phyloP scores from a whole-genome alignment of 192 early-diverging fungal species.

The Backusella luteola region DNA sequence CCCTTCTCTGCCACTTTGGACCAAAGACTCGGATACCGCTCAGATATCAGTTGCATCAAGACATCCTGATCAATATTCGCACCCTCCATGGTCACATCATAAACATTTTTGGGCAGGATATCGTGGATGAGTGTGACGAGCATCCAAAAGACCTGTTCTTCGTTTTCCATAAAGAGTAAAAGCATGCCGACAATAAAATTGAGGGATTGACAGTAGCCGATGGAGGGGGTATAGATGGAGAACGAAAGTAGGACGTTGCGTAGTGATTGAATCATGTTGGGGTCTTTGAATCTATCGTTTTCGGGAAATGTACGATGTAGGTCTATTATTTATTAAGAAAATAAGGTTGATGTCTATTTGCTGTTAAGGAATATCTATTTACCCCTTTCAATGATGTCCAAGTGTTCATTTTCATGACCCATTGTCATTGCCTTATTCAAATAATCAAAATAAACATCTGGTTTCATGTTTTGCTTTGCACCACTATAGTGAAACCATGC shows the following conservation, averaged over 20 bases:
- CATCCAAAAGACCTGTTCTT: conserved; percentile 75
- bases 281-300: conserved; percentile 66
- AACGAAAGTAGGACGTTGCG: conserved; percentile 70
- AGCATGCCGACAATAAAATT: conserved; percentile 80
- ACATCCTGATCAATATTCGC: conserved; percentile 70
- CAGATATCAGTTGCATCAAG: conserved; percentile 49
- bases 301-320: conserved; percentile 82
- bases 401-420: conserved; percentile 57
- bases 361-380: not conserved
- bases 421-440: conserved; percentile 39
- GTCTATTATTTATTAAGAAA: conserved; percentile 40
- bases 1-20: conserved; percentile 28
- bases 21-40: conserved; percentile 48
- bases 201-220: conserved; percentile 85
- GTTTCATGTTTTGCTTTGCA: conserved; percentile 52
- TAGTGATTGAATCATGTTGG: conserved; percentile 49
- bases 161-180: conserved; percentile 65
- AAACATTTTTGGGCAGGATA: conserved; percentile 71
- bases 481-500: conserved; percentile 76
- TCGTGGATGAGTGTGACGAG: conserved; percentile 68
- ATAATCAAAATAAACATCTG: conserved; percentile 57
- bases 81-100: conserved; percentile 72
- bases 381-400: conserved; percentile 73
- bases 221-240: conserved; percentile 64
- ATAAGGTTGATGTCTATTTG: no score